These are phyloP conservation scores for Zostera marina DNA, from an alignment of 116 monocot genomes.

Conservation along the genomic window DNA sequence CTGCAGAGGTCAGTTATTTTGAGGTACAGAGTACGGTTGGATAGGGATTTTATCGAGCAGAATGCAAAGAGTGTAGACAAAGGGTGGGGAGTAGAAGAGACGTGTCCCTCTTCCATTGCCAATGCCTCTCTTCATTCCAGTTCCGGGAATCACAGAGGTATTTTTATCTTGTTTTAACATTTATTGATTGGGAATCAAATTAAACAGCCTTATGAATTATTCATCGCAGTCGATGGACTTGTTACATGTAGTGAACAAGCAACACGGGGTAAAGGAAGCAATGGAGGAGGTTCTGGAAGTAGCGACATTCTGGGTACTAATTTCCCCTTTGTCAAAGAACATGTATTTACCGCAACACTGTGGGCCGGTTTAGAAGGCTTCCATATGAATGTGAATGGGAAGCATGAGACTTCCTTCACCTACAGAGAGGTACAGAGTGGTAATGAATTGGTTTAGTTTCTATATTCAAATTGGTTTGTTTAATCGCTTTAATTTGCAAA, in stretches of 20 bases:
- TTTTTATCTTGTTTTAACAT: not conserved
- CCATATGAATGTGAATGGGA: conserved; percentile 84
- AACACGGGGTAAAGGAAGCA: conserved; percentile 6
- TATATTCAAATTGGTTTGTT: not conserved
- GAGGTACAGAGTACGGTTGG: conserved; percentile 41
- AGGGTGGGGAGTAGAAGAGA: conserved; percentile 58
- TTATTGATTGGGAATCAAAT: not conserved
- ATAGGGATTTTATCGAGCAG: conserved; percentile 18
- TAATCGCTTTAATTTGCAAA: not conserved
- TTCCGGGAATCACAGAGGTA: not conserved
- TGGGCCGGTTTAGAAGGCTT: conserved; percentile 81
- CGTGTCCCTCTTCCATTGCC: conserved; percentile 47
- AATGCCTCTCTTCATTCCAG: not conserved
- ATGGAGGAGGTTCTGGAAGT: conserved; percentile 9
- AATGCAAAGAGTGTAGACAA: conserved; percentile 29
- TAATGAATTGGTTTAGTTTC: no score
- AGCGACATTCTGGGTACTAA: conserved; percentile 15
- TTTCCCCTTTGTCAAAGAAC: conserved; percentile 52
- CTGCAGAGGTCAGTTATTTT: conserved; percentile 27
- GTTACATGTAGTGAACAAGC: conserved; percentile 48
- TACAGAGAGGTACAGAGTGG: conserved; percentile 47
- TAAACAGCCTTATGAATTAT: not conserved
- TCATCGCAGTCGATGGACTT: conserved; percentile 57
- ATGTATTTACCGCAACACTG: conserved; percentile 58
- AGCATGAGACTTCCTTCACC: conserved; percentile 62